Base-by-base conservation (phyloP, 2,329 filamentous ascomycete genomes). In the Botrytis sinoallii region DNA sequence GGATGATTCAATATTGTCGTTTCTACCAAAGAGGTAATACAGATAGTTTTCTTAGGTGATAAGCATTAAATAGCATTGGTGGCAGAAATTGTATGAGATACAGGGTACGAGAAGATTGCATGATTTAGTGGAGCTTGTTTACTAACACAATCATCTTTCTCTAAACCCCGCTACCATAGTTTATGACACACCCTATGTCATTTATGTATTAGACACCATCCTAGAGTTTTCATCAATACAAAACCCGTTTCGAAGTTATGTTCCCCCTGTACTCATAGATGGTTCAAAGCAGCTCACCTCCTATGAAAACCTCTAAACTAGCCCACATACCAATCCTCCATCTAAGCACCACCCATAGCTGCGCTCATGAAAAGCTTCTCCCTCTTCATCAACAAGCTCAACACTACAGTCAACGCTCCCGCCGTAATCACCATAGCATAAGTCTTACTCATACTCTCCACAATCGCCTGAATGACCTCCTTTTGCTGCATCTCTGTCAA, bases 321-420 rank as follows among this genome's bases (percentile, higher is more conserved):
- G 14, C 16, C 29, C 16, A 32, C 9, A 32, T 32, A 59, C 16
- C 25, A 55, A 55, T 32, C 18, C 55, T 7, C 16, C 4, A 32
- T 59, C 29, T 59, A 59, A 59, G 76, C 75, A n/a, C 61, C 73
- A 76, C 78, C 74, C 29, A 70, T 20, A 35, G n/a, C 42, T 73
- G 77, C 75, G 44, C 72, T 69, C 46, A 81, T 76, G 73, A 83
- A 82, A 59, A 75, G 20, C 66, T 73, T 77, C 25, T 80, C 79
- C 57, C 75, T 74, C 75, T 79, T 81, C 77, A 81, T 76, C 29
- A 76, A 74, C 16, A 78, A 14, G 18, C 76, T 77, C 32, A 75
- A 74, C 9, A 81, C 74, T 25, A 80, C 18, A 18, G 70, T 70
- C 12, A 81, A 32, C 20, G 80, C 77, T 14, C 79, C 79, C 20